Conservation (phyloP, 176 grass and related monocot species). For the Oropetium thomaeum region DNA sequence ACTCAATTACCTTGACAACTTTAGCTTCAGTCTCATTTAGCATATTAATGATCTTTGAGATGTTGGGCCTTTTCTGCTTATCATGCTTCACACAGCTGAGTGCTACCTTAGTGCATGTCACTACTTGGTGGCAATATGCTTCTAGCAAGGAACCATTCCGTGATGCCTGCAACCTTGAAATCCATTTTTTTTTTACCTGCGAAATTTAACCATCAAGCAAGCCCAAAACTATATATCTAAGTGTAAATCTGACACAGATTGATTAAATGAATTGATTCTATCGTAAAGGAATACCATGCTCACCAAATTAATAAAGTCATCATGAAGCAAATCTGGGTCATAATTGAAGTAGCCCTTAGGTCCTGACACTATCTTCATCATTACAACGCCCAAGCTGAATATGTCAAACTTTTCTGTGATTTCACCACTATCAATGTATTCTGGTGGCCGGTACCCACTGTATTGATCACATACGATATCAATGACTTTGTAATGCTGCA, state of each 20-base stretch:
- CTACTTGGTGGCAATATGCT: not conserved
- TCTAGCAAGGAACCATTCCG: not conserved
- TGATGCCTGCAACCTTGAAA: not conserved
- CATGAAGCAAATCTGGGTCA: too few species aligned
- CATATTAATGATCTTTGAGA: not conserved
- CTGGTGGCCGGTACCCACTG: not conserved
- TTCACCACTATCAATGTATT: not conserved
- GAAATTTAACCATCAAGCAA: not conserved
- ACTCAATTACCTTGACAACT: too few species aligned
- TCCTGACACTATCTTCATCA: not conserved
- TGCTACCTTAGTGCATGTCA: not conserved
- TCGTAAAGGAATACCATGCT: too few species aligned
- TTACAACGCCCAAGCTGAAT: constrained; percentile 15
- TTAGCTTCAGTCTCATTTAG: not conserved
- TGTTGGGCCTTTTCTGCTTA: not conserved
- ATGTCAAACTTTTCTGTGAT: not conserved
- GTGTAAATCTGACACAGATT: too few species aligned
- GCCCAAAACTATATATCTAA: too few species aligned
- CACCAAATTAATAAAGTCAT: too few species aligned
- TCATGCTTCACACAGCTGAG: not conserved
- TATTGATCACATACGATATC: not conserved
- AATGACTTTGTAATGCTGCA: not conserved
- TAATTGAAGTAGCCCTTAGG: too few species aligned
- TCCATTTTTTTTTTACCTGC: not conserved
- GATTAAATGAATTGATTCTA: too few species aligned